A percentile compares a stretch with the other conserved stretches of the same genome.
Conservation (phyloP, 2,329 filamentous ascomycete species). For the Fusarium foetens region DNA sequence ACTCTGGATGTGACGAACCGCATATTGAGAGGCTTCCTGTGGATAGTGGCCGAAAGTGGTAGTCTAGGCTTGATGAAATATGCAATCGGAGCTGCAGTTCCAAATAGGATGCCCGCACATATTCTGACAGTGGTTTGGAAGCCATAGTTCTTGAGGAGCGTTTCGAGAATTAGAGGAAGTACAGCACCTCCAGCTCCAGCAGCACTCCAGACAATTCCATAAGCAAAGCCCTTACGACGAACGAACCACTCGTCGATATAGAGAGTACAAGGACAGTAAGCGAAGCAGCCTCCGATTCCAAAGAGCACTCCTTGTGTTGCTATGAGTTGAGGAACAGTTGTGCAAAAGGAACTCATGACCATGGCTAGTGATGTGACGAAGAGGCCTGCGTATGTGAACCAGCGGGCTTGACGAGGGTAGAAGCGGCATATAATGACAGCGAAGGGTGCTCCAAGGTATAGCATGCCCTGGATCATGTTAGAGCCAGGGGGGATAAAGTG, state of each 20-base stretch:
- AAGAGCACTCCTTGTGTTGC: slow-evolving; percentile 67
- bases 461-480: slow-evolving; percentile 12
- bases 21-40: slow-evolving; percentile 49
- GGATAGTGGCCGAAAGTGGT: slow-evolving; percentile 48
- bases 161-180: slow-evolving; percentile 60
- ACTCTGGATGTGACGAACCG: slow-evolving; percentile 60
- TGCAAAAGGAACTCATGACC: slow-evolving; percentile 58
- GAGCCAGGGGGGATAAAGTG: not conserved
- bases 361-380: slow-evolving; percentile 59
- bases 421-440: slow-evolving; percentile 55
- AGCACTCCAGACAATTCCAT: slow-evolving; percentile 62
- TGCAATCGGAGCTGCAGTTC: slow-evolving; percentile 60
- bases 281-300: slow-evolving; percentile 61
- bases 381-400: slow-evolving; percentile 54
- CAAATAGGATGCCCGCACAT: slow-evolving; percentile 59
- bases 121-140: slow-evolving; percentile 56
- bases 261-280: slow-evolving; percentile 63
- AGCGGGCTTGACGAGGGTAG: slow-evolving; percentile 52
- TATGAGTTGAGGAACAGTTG: slow-evolving; percentile 62
- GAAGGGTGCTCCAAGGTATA: slow-evolving; percentile 59
- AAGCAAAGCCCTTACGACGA: slow-evolving; percentile 54
- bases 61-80: slow-evolving; percentile 63
- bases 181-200: slow-evolving; percentile 54
- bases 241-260: slow-evolving; percentile 69
- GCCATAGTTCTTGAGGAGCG: slow-evolving; percentile 57